Evolutionary conservation across 768 basidiomycete genomes (phyloP).

Genomic region (Sporobolomyces pararoseus): DNA sequence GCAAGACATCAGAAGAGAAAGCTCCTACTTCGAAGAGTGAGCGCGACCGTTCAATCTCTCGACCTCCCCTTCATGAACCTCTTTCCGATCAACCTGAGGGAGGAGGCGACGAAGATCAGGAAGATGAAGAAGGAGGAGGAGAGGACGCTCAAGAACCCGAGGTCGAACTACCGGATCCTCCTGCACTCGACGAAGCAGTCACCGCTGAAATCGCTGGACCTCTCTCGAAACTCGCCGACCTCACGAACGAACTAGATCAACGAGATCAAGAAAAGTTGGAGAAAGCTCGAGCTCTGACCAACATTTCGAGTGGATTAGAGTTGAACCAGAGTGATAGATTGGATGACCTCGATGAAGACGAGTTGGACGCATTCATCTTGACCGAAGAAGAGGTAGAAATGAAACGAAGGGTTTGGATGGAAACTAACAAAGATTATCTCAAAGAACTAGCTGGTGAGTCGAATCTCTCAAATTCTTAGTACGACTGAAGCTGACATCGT

Average conservation of each 20-base stretch:
- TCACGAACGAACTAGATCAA: constrained; percentile 60
- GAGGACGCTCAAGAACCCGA: constrained; percentile 53
- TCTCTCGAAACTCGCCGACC: constrained; percentile 58
- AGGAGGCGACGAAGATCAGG: constrained; percentile 15
- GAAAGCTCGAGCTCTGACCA: constrained; percentile 48
- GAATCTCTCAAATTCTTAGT: not conserved
- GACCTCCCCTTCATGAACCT: not conserved
- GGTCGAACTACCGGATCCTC: constrained; percentile 59
- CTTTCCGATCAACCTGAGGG: not conserved
- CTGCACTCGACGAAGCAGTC: constrained; percentile 50
- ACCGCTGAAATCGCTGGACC: constrained; percentile 65
- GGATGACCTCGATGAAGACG: constrained; percentile 78
- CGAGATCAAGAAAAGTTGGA: constrained; percentile 62
- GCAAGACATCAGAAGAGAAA: constrained; percentile 49
- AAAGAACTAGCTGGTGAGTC: constrained; percentile 75
- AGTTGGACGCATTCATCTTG: constrained; percentile 71
- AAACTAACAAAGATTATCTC: constrained; percentile 84
- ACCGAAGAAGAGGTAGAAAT: constrained; percentile 74
- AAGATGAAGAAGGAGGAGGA: constrained; percentile 51
- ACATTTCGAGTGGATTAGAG: constrained; percentile 52
- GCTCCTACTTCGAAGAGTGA: no score
- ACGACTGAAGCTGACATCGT: not conserved
- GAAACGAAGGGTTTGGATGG: constrained; percentile 91
- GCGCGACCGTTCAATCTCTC: not conserved
- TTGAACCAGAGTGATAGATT: constrained; percentile 40